Base-by-base conservation (phyloP, 2,329 filamentous ascomycete species). In the Periconia sp. region DNA sequence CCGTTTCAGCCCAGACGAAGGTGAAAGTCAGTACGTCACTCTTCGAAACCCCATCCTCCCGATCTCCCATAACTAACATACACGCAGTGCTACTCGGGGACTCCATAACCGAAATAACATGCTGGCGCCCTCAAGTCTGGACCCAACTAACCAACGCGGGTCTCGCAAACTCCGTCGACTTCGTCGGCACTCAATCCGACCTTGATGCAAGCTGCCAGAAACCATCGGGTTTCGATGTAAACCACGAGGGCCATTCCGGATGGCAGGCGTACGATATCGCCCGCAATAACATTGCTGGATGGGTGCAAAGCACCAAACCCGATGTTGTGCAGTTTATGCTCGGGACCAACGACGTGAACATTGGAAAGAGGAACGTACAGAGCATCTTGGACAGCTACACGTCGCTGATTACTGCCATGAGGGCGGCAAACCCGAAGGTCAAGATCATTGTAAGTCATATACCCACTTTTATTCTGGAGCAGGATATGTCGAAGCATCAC, bases 291-390 rank as follows among this genome's bases (percentile, higher is more conserved):
- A 47, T 47, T 23, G 45, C 31, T 20, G 45, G 45, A 10, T 47
- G 45, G 45, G 45, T 47, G 6, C 47, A 43, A 30, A 43, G 30
- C 47, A 42, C 47, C 14, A 49, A 49, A 18, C 47, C 47, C 6
- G 47, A 49, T 27, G 37, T 49, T 9, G 47, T 49, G 35, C 47
- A 49, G 37, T 49, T 49, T 18, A 47, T 47, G 45, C 45, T 47
- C 30, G 45, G 45, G 6, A 47, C 45, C 45, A 47, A 47, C 18
- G 45, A 47, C n/a, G 31, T 47, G 18, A 47, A 47, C 45, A 47
- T 47, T n/a, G 45, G 45, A 15, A 47, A 47, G 45, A 15, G 31
- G 15, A 35, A 35, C 30, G n/a, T 18, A 10, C 30, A 47, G 30
- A 15, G 14, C 5, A 37, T 47, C 14, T 33, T 47, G n/a, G 45